These are phyloP conservation scores for Solanum tacnaense DNA, from an alignment of 257 asterid genomes.

Conservation along the genomic window DNA sequence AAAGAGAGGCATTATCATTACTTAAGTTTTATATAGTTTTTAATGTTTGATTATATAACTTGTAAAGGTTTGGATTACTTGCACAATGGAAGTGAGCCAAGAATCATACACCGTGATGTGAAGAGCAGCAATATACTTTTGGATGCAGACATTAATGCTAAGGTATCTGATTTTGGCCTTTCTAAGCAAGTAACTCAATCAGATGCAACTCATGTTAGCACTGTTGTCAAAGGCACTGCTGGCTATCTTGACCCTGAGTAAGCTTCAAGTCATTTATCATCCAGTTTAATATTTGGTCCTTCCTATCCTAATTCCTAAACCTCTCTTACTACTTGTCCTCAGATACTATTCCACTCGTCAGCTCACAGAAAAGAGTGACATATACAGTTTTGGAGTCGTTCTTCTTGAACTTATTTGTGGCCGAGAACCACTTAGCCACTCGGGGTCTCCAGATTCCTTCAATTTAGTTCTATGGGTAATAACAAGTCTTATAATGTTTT, in stretches of 20 bases:
- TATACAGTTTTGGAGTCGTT: constrained; percentile 92
- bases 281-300: background rate
- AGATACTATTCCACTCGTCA: constrained; percentile 88
- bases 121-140: constrained; percentile 88
- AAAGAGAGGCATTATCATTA: background rate
- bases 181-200: constrained; percentile 70
- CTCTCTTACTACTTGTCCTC: constrained; percentile 1
- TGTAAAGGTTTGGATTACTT: constrained; percentile 73
- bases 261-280: background rate
- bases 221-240: constrained; percentile 86
- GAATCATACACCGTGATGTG: constrained; percentile 83
- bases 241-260: constrained; percentile 99
- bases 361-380: constrained; percentile 82
- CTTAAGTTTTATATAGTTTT: background rate
- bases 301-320: background rate
- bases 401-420: constrained; percentile 93
- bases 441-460: constrained; percentile 90
- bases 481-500: background rate
- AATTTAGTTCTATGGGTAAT: constrained; percentile 85
- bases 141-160: constrained; percentile 82
- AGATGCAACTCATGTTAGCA: constrained; percentile 81
- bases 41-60: background rate
- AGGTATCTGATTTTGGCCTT: constrained; percentile 87
- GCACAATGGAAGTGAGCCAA: constrained; percentile 74
- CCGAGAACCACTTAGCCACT: constrained; percentile 77